Conservation (phyloP, 495 filamentous ascomycete species). For the Aspergillus steynii region DNA sequence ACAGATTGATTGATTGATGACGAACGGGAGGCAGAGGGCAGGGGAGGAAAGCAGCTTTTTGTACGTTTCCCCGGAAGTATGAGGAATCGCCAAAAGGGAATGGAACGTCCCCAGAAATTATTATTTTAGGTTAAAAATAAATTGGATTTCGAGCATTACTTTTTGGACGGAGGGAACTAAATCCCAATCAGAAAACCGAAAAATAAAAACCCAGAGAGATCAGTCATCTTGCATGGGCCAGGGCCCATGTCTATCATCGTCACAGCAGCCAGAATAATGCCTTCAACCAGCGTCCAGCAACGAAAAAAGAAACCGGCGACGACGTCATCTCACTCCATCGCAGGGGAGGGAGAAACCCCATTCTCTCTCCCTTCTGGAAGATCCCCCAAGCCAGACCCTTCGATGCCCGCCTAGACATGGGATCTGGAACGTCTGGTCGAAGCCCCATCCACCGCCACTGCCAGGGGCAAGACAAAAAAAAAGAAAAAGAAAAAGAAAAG, state of each 20-base stretch:
- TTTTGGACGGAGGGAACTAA: conserved; percentile 2
- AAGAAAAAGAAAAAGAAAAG: background rate
- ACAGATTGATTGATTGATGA: conserved; percentile 18
- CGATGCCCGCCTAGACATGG: conserved; percentile 3
- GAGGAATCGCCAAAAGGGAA: conserved; percentile 16
- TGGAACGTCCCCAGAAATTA: conserved; percentile 16
- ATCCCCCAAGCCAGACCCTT: conserved; percentile 5
- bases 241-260: background rate
- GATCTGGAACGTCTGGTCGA: conserved; percentile 16
- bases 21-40: conserved; percentile 4
- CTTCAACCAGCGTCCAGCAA: background rate
- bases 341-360: background rate
- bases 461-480: conserved; percentile 18
- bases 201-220: conserved; percentile 9
- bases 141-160: background rate
- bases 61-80: conserved; percentile 6
- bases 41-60: conserved; percentile 14
- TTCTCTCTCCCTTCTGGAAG: background rate
- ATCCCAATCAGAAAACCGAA: conserved; percentile 4
- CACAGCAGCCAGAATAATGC: background rate
- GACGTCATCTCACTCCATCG: background rate
- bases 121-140: conserved; percentile 2
- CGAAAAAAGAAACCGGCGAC: background rate
- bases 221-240: conserved; percentile 14
- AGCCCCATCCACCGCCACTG: conserved; percentile 18